Percentiles rank a stretch among this genome's conserved stretches.
phyloP scores from a whole-genome alignment of 495 filamentous ascomycete genomes.

The Immersiella caudata region DNA sequence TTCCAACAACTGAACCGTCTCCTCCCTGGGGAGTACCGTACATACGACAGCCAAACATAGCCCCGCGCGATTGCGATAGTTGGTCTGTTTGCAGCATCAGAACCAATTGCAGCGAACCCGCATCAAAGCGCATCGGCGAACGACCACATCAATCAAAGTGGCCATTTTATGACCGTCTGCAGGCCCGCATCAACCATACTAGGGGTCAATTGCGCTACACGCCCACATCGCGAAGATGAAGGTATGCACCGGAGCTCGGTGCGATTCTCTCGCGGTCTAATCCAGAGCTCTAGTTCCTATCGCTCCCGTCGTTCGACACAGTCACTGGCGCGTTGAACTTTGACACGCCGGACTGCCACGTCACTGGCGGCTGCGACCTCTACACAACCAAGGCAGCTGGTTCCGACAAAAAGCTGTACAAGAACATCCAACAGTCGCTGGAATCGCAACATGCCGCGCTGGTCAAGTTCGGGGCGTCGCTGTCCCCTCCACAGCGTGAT shows the following conservation, averaged over 20 bases:
- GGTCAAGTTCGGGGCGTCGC: slow-evolving; percentile 74
- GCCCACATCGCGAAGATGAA: slow-evolving; percentile 42
- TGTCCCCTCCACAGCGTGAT: slow-evolving; percentile 73
- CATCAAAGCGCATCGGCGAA: not conserved
- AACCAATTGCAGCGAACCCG: not conserved
- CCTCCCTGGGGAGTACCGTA: not conserved
- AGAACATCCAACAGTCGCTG: slow-evolving; percentile 85
- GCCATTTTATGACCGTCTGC: not conserved
- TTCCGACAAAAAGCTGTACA: slow-evolving; percentile 94
- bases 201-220: slow-evolving; percentile 9
- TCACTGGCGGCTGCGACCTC: slow-evolving; percentile 89
- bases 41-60: not conserved
- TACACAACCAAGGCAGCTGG: slow-evolving; percentile 97
- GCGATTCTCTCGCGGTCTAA: not conserved
- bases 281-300: slow-evolving; percentile 68
- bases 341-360: slow-evolving; percentile 85
- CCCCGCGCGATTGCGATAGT: not conserved
- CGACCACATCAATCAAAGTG: not conserved
- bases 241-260: slow-evolving; percentile 26
- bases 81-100: not conserved
- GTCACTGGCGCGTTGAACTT: slow-evolving; percentile 91
- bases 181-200: not conserved
- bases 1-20: not conserved
- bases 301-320: slow-evolving; percentile 83
- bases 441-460: slow-evolving; percentile 87